phyloP scores from a whole-genome alignment of 2,329 filamentous ascomycete species.

The Fusarium subtropicale region DNA sequence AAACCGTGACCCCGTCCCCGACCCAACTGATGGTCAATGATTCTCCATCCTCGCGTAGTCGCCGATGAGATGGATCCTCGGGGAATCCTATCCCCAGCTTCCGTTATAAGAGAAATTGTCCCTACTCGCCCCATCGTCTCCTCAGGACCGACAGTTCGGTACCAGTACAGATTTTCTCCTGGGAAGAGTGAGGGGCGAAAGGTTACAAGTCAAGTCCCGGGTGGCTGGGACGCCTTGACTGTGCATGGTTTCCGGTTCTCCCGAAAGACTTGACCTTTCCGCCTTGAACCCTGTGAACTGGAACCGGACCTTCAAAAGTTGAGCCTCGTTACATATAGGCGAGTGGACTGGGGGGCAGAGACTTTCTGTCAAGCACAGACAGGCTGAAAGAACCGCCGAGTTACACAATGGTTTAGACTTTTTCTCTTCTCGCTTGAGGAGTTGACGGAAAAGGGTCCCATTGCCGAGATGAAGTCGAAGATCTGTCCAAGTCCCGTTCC shows the following conservation, averaged over 20 bases:
- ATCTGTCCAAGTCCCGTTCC: slow-evolving; percentile 9
- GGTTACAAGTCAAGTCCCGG: slow-evolving; percentile 22
- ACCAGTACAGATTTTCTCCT: slow-evolving; percentile 25
- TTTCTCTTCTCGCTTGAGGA: slow-evolving; percentile 1
- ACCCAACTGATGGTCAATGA: not conserved
- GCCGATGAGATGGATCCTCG: slow-evolving; percentile 7
- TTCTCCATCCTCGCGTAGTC: slow-evolving; percentile 6
- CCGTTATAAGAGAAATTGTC: slow-evolving; percentile 26
- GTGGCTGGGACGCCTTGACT: slow-evolving; percentile 33
- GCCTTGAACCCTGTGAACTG: not conserved
- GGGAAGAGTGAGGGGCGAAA: not conserved
- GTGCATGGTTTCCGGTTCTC: not conserved
- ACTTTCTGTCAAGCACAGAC: slow-evolving; percentile 6
- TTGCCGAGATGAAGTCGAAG: slow-evolving; percentile 21
- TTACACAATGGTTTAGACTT: slow-evolving; percentile 18
- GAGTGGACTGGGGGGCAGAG: slow-evolving; percentile 4
- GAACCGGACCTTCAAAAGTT: not conserved
- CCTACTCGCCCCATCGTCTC: not conserved
- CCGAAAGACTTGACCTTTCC: slow-evolving; percentile 4
- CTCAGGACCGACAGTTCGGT: slow-evolving; percentile 21
- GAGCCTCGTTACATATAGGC: slow-evolving; percentile 4
- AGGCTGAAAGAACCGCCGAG: slow-evolving; percentile 34
- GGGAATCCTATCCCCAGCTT: slow-evolving; percentile 12
- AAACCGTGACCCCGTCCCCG: not conserved
- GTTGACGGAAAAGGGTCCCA: not conserved